Evolutionary conservation across 2,329 filamentous ascomycete genomes (phyloP).

Genomic region (Tricladium varicosporioides): DNA sequence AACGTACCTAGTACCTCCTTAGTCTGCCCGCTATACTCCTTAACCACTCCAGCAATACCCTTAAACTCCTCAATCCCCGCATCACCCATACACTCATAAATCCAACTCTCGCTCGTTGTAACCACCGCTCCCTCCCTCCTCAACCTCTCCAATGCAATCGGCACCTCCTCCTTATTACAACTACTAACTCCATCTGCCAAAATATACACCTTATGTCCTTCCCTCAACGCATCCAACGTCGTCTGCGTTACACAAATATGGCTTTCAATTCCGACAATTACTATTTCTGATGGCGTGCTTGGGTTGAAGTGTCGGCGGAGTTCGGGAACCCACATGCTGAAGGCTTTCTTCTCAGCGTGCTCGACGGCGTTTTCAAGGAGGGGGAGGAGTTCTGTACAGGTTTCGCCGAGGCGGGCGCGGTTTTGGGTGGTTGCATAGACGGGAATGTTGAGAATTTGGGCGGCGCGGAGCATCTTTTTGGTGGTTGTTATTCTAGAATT

Average conservation of each 20-base stretch:
- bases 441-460: slow-evolving; percentile 67
- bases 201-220: slow-evolving; percentile 80
- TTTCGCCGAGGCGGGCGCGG: slow-evolving; percentile 72
- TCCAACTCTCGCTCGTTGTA: slow-evolving; percentile 83
- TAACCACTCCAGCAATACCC: slow-evolving; percentile 71
- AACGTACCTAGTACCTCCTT: slow-evolving; percentile 65
- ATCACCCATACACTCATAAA: slow-evolving; percentile 89
- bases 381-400: slow-evolving; percentile 68
- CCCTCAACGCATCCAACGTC: slow-evolving; percentile 71
- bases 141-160: slow-evolving; percentile 73
- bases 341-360: slow-evolving; percentile 81
- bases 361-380: slow-evolving; percentile 44
- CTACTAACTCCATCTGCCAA: slow-evolving; percentile 88
- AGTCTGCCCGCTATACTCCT: slow-evolving; percentile 70
- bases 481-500: slow-evolving; percentile 58
- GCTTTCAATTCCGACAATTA: slow-evolving; percentile 86
- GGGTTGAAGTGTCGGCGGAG: slow-evolving; percentile 46
- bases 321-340: slow-evolving; percentile 80
- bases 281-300: slow-evolving; percentile 52
- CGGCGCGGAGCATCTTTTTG: slow-evolving; percentile 66
- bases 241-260: slow-evolving; percentile 97
- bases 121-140: slow-evolving; percentile 73
- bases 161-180: slow-evolving; percentile 79
- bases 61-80: slow-evolving; percentile 72
- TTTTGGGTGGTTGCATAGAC: slow-evolving; percentile 87